Evolutionary conservation across 108 stramenopile species (phyloP).

Genomic region (Cyclotella sp.): DNA sequence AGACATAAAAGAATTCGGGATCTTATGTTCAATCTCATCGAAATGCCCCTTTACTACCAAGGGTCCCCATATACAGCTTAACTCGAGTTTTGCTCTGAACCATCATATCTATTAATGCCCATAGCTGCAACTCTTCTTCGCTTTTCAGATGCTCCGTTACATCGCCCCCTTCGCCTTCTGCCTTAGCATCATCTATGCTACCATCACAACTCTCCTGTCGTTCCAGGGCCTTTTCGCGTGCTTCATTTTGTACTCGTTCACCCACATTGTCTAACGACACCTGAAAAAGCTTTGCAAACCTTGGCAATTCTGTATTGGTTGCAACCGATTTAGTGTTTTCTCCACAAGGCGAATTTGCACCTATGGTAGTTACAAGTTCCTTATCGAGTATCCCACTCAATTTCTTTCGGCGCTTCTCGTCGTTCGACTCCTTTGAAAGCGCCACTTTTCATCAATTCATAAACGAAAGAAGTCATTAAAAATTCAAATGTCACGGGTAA

Average conservation of each 20-base stretch:
- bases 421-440: constrained; percentile 64
- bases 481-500: neutral
- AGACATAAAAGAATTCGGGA: no score
- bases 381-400: constrained; percentile 56
- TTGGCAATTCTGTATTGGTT: constrained; percentile 19
- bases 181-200: constrained; percentile 17
- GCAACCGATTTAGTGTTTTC: neutral
- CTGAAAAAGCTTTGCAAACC: constrained; percentile 54
- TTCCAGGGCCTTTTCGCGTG: constrained; percentile 50
- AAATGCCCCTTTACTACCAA: constrained; percentile 69
- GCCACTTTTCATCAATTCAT: constrained; percentile 26
- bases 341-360: neutral
- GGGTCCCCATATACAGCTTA: constrained; percentile 67
- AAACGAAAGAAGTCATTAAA: neutral
- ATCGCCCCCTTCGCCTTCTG: constrained; percentile 1
- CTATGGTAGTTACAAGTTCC: constrained; percentile 39
- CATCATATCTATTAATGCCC: constrained; percentile 90
- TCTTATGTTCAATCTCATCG: constrained; percentile 25
- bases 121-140: constrained; percentile 69
- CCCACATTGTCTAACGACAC: constrained; percentile 58
- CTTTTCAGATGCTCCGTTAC: constrained; percentile 25
- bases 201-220: constrained; percentile 5
- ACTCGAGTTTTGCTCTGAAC: constrained; percentile 82
- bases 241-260: constrained; percentile 64
- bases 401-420: constrained; percentile 57